Conservation (phyloP, 139 green algal genomes). For the Closterium sp. region DNA sequence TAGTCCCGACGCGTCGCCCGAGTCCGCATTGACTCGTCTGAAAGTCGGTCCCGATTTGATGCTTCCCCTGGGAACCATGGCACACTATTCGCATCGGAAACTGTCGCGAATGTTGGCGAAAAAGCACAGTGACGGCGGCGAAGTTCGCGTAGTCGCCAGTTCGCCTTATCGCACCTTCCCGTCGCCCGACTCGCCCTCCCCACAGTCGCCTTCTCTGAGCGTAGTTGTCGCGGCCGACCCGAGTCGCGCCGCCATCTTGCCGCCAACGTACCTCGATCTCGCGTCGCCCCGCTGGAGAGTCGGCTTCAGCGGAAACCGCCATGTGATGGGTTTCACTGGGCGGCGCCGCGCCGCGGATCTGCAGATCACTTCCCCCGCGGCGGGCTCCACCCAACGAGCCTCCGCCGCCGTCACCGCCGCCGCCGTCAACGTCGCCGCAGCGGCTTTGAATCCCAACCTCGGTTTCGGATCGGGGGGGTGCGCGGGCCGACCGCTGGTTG, state of each 20-base stretch:
- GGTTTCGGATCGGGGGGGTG: background rate
- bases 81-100: background rate
- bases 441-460: background rate
- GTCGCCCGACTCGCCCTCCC: background rate
- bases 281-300: background rate
- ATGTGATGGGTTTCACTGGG: background rate
- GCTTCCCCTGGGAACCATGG: background rate
- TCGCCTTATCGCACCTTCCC: background rate
- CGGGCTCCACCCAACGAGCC: background rate
- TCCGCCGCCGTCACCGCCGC: no score
- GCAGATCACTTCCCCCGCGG: background rate
- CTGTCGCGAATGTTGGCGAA: background rate
- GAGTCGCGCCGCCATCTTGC: background rate
- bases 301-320: background rate
- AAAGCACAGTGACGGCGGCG: background rate
- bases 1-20: no score
- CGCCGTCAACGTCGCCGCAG: no score
- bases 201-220: background rate
- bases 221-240: background rate
- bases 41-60: background rate
- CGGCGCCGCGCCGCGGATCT: background rate
- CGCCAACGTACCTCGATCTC: background rate
- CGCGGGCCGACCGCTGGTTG: background rate
- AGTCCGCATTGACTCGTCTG: background rate
- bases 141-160: background rate